Percentiles rank a stretch among this genome's conserved stretches.
phyloP scores from a whole-genome alignment of 768 basidiomycete species.

The Chlorophyllum brunneum region DNA sequence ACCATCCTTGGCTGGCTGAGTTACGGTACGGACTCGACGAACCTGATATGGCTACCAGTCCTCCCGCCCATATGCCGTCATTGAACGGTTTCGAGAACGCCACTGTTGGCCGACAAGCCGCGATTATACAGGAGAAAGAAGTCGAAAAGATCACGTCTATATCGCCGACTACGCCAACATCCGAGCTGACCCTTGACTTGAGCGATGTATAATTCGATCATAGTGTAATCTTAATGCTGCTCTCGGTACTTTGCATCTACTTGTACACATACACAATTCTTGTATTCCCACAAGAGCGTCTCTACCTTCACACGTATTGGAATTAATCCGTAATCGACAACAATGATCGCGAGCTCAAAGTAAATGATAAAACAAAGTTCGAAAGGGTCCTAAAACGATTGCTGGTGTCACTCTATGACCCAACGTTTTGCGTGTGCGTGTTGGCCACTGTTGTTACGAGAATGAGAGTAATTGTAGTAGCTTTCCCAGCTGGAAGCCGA shows the following conservation, averaged over 20 bases:
- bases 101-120: conserved; percentile 52
- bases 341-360: neutral
- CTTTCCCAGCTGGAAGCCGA: conserved; percentile 40
- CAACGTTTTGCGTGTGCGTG: conserved; percentile 41
- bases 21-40: conserved; percentile 72
- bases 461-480: conserved; percentile 26
- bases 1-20: conserved; percentile 87
- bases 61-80: conserved; percentile 38
- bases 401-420: conserved; percentile 49
- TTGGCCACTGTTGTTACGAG: conserved; percentile 23
- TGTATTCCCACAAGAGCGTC: neutral
- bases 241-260: conserved; percentile 5
- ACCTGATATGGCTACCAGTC: conserved; percentile 48
- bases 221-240: neutral
- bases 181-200: conserved; percentile 21
- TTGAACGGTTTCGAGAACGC: conserved; percentile 46
- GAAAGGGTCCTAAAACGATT: conserved; percentile 6
- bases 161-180: conserved; percentile 47
- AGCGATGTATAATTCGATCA: conserved; percentile 1
- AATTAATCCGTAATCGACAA: neutral
- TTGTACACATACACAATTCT: neutral
- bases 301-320: neutral
- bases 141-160: conserved; percentile 49
- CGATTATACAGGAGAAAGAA: conserved; percentile 56
- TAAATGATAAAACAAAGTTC: conserved; percentile 11